Evolutionary conservation across 257 asterid genomes (phyloP).

Genomic region (Solanum lignicaule): DNA sequence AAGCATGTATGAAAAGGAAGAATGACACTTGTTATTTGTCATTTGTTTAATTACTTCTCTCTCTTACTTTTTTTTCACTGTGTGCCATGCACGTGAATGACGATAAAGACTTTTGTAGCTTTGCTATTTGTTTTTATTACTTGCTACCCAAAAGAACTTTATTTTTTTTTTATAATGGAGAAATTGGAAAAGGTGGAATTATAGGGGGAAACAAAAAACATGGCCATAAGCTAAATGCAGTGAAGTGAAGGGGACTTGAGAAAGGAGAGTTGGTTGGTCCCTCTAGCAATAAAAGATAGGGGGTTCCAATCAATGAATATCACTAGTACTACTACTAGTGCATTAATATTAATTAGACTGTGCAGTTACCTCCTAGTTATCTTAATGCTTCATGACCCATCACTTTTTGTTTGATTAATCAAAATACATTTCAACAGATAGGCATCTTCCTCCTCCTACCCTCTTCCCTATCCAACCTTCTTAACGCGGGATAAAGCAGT

Average conservation of each 20-base stretch:
- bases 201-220: slow-evolving; percentile 7
- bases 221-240: slow-evolving; percentile 3
- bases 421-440: slow-evolving; percentile 24
- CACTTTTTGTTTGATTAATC: neutral
- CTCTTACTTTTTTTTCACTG: neutral
- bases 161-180: neutral
- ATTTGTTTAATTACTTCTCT: neutral
- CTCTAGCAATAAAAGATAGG: slow-evolving; percentile 30
- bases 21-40: neutral
- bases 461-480: neutral
- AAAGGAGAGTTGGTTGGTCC: slow-evolving; percentile 37
- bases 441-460: neutral
- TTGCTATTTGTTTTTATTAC: slow-evolving; percentile 60
- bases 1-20: neutral
- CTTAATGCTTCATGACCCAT: neutral
- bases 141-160: slow-evolving; percentile 8
- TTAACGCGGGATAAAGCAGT: too few relatives aligned
- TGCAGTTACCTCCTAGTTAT: slow-evolving; percentile 1
- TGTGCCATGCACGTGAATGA: slow-evolving; percentile 74
- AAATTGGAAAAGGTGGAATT: neutral
- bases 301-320: slow-evolving; percentile 22
- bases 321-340: slow-evolving; percentile 42
- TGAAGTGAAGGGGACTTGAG: slow-evolving; percentile 33
- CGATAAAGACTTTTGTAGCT: slow-evolving; percentile 62
- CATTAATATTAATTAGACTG: slow-evolving; percentile 6